Conservation (phyloP, 78 protist species). For the Blattamonas nauphoetae region DNA sequence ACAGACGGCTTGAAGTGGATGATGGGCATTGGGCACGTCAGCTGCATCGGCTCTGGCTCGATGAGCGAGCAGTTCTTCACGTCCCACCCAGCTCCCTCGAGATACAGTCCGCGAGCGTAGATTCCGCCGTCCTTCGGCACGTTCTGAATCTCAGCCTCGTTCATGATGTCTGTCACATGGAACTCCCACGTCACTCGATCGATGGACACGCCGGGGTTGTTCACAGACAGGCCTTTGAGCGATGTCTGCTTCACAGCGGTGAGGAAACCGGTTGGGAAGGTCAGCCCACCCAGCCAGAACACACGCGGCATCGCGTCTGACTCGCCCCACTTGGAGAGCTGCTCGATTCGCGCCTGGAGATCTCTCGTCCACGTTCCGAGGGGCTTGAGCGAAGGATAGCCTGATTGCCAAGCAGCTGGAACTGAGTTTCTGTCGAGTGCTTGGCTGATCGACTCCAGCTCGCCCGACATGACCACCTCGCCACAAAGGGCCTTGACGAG, state of each 20-base stretch:
- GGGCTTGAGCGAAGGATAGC: constrained; percentile 67
- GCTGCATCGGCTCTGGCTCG: constrained; percentile 74
- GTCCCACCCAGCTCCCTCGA: constrained; percentile 78
- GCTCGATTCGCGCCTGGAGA: constrained; percentile 44
- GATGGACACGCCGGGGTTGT: constrained; percentile 31
- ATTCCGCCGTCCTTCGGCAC: constrained; percentile 53
- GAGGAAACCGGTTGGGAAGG: constrained; percentile 81
- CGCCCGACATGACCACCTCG: constrained; percentile 60
- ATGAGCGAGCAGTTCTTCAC: constrained; percentile 11
- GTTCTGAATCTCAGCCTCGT: neutral
- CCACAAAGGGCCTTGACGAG: constrained; percentile 62
- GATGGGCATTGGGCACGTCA: constrained; percentile 54
- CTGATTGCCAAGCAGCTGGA: constrained; percentile 51
- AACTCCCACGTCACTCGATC: constrained; percentile 70
- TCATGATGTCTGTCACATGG: neutral
- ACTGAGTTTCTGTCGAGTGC: constrained; percentile 38
- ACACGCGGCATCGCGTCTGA: constrained; percentile 37
- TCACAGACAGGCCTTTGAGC: constrained; percentile 28
- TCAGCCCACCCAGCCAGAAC: constrained; percentile 74
- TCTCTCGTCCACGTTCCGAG: constrained; percentile 68
- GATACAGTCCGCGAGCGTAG: constrained; percentile 55
- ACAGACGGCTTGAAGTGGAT: constrained; percentile 58
- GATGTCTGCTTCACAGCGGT: constrained; percentile 64
- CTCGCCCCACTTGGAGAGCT: constrained; percentile 44
- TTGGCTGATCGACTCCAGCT: constrained; percentile 52